Evolutionary conservation across 352 stramenopile genomes (phyloP), one percentile per base, ranked within the genome.

Genomic region (Phytophthora podocarpi): DNA sequence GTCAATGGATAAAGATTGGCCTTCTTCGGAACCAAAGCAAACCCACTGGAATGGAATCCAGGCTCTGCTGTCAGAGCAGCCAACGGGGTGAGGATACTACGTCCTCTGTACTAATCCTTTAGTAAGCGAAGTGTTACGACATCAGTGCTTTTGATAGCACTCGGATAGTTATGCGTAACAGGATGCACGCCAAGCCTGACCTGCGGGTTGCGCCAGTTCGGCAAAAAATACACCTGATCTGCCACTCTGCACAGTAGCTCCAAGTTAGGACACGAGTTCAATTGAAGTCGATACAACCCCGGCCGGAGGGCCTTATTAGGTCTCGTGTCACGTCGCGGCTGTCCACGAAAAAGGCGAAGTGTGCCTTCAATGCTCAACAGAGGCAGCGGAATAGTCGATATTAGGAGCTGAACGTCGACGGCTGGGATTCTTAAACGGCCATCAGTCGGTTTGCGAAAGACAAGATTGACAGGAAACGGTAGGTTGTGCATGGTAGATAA

Each of bases 21-120:
- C 8, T 52, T 55, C 49, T 60, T 67, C 4, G 49, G 58, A 0
- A 61, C 48, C 4, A 67, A 12, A 0, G 48, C 34, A 40, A 67
- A 67, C 4, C 41, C 5, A 20, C 49, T 60, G 0, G 41, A 59
- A 23, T 60, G 41, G 8, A 56, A 67, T 1, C 8, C 12, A 1
- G 32, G 58, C 9, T 67, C 49, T 2, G 9, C 2, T 12, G 5
- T 13, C 0, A 67, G 18, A 4, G 23, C 15, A 0, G 8, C 1
- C 21, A 52, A 13, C 4, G 26, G 24, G 1, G 34, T 49, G 3
- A 61, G 1, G 5, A 67, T 18, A 6, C 32, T 34, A 8, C 32
- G 20, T 0, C 49, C 41, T 7, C 20, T 36, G 49, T 67, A 67
- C 8, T 67, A 60, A 8, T 56, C 58, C 2, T 12, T 13, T 0